phyloP scores from a whole-genome alignment of 805 yeast genomes.

The Yarrowia sp. region DNA sequence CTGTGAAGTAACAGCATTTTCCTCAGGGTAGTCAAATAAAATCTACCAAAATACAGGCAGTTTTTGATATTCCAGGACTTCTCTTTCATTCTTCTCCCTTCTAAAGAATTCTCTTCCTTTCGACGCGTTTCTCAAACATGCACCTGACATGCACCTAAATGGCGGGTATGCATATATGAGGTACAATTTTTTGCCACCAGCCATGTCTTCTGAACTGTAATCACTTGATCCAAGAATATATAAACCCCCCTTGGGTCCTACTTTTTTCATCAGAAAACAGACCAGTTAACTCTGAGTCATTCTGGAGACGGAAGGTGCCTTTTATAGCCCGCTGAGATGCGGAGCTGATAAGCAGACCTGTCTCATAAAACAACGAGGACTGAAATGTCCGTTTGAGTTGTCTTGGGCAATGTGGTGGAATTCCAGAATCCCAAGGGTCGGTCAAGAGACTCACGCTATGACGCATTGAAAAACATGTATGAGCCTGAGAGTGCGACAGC shows the following conservation, averaged over 20 bases:
- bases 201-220: neutral
- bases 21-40: too few species aligned
- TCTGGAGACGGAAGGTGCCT: neutral
- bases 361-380: too few species aligned
- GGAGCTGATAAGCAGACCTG: conserved; percentile 13
- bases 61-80: too few species aligned
- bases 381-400: neutral
- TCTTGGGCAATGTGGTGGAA: too few species aligned
- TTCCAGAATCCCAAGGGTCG: too few species aligned
- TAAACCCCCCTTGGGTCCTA: neutral
- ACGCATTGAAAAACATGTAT: too few species aligned
- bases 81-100: neutral
- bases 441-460: too few species aligned
- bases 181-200: conserved; percentile 4
- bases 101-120: neutral
- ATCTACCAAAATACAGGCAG: too few species aligned
- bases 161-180: neutral
- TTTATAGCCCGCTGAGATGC: too few species aligned
- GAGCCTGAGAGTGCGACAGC: conserved; percentile 2
- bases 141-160: neutral
- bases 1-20: too few species aligned
- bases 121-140: neutral
- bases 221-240: neutral
- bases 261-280: neutral
- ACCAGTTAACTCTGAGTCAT: neutral